Base-by-base conservation (phyloP, 805 yeast species). In the Barnettozyma populi region DNA sequence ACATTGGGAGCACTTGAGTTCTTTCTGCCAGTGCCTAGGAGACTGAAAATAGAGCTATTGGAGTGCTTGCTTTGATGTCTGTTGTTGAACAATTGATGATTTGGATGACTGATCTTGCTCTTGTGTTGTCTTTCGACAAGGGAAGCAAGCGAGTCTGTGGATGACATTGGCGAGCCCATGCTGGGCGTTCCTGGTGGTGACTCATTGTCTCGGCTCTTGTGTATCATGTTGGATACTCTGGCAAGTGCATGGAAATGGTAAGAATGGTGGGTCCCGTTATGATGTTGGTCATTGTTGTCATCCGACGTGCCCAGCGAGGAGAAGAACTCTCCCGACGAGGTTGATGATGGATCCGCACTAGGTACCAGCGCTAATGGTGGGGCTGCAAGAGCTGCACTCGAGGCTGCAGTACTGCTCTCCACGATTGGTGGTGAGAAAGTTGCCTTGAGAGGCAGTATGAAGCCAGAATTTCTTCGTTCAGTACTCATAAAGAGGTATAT, bases 41-140 rank as follows among this genome's bases (percentile, higher is more conserved):
- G 44, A 20, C 45, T 45, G 43, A 59, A 52, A 4, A 57, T 49
- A 1, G 61, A 57, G n/a, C 48, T 35, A 2, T 49, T 48, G 1
- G 60, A 51, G 5, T 47, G 34, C 44, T 53, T 25, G 8, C 24
- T 32, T 37, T 43, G 20, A 25, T 11, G 13, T 16, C 40, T 41
- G 16, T 19, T 41, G 7, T 59, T 53, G 41, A 59, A 62, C 14
- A 68, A 52, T 42, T 64, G 65, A 52, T 71, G 75, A 35, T 58
- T 53, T 25, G 76, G 76, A 51, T 72, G 71, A 44, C 67, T 70
- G 51, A 72, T 60, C 56, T 70, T 73, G 47, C 66, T 62, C 43
- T 64, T 56, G 41, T 69, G 63, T 48, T 71, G 75, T 39, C 67
- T 65, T 48, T 72, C 76, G 23, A 72, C 55, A 31, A 72, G 52